A percentile compares a stretch with the other conserved stretches of the same genome.
Conservation (phyloP, 352 stramenopile species). For the Phytophthora ohioensis region DNA sequence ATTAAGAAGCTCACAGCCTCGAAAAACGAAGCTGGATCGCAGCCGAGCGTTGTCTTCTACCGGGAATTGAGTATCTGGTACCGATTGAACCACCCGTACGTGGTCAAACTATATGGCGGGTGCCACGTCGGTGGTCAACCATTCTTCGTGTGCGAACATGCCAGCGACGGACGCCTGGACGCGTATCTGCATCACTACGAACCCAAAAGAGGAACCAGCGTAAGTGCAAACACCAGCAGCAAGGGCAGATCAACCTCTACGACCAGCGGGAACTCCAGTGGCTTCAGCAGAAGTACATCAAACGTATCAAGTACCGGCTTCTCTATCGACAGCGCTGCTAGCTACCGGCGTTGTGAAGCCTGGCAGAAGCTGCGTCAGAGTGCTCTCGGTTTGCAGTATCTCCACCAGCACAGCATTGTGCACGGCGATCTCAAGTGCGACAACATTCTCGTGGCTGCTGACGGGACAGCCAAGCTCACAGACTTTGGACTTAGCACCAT, state of each 20-base stretch:
- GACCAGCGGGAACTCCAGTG: slow-evolving; percentile 19
- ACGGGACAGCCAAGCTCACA: slow-evolving; percentile 40
- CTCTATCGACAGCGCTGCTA: slow-evolving; percentile 15
- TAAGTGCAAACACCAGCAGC: slow-evolving; percentile 1
- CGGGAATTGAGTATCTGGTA: slow-evolving; percentile 45
- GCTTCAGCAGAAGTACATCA: slow-evolving; percentile 27
- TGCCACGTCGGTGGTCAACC: slow-evolving; percentile 44
- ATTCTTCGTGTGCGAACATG: slow-evolving; percentile 49
- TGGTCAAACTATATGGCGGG: slow-evolving; percentile 46
- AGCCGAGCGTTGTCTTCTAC: slow-evolving; percentile 39
- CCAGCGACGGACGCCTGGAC: slow-evolving; percentile 35
- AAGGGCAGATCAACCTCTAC: slow-evolving; percentile 18
- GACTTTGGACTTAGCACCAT: slow-evolving; percentile 49
- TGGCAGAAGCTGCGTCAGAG: slow-evolving; percentile 42
- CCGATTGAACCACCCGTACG: slow-evolving; percentile 41
- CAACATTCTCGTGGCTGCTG: slow-evolving; percentile 48
- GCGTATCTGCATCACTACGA: slow-evolving; percentile 36
- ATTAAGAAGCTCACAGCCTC: slow-evolving; percentile 39
- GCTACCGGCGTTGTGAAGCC: slow-evolving; percentile 29
- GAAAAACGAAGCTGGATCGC: background rate
- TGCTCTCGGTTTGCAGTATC: slow-evolving; percentile 39
- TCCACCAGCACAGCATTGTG: slow-evolving; percentile 47
- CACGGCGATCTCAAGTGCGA: slow-evolving; percentile 52
- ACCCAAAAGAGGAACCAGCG: slow-evolving; percentile 9
- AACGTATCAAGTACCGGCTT: slow-evolving; percentile 21